phyloP scores from a whole-genome alignment of 495 filamentous ascomycete genomes.

The Talaromyces liani region DNA sequence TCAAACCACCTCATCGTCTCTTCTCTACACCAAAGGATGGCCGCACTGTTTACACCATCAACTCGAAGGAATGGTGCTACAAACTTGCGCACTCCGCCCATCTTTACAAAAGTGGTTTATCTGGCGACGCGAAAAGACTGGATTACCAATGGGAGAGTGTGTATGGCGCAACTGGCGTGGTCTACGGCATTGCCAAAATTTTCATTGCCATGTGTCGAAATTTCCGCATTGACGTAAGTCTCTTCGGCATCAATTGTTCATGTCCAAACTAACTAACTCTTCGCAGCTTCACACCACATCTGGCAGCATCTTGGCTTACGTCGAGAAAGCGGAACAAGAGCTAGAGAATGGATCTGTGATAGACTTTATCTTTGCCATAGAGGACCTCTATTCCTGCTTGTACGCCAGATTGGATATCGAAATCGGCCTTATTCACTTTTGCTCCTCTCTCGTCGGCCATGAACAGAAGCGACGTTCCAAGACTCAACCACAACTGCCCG shows the following conservation, averaged over 20 bases:
- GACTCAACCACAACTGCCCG: constrained; percentile 17
- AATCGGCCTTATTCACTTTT: constrained; percentile 30
- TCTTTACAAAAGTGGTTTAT: background rate
- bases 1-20: constrained; percentile 1
- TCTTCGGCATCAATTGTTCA: background rate
- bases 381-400: constrained; percentile 29
- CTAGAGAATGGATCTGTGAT: constrained; percentile 17
- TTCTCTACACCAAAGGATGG: background rate
- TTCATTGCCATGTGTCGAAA: constrained; percentile 22
- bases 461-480: constrained; percentile 7
- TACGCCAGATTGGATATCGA: constrained; percentile 32
- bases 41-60: constrained; percentile 24
- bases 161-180: constrained; percentile 6
- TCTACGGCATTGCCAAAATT: constrained; percentile 34
- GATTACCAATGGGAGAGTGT: constrained; percentile 4
- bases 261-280: background rate
- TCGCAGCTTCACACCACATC: constrained; percentile 21
- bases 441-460: constrained; percentile 18
- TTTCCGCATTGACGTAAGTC: constrained; percentile 28
- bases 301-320: constrained; percentile 22
- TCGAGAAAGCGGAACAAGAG: constrained; percentile 20
- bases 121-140: background rate
- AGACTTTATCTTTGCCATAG: constrained; percentile 22
- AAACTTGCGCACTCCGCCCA: background rate
- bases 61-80: constrained; percentile 28